Conservation (phyloP, 331 rosid genomes). For the Phaseolus coccineus region DNA sequence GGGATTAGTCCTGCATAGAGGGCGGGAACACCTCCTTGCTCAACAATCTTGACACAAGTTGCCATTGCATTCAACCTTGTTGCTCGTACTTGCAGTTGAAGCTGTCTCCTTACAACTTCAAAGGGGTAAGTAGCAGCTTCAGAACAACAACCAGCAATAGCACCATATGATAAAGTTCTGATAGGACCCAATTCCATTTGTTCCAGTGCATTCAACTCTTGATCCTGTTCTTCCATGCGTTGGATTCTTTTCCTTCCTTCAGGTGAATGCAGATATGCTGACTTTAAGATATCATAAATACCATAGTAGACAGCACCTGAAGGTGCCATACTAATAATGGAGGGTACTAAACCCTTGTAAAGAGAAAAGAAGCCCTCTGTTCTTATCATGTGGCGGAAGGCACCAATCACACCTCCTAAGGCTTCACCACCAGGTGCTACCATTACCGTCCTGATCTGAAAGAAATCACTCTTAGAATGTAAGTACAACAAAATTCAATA, state of each 20-base stretch:
- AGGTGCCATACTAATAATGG: constrained; percentile 95
- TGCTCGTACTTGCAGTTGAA: constrained; percentile 84
- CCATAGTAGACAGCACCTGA: constrained; percentile 97
- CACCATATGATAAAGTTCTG: constrained; percentile 88
- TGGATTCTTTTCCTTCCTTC: constrained; percentile 84
- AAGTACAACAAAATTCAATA: neutral
- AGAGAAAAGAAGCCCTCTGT: constrained; percentile 95
- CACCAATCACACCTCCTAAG: constrained; percentile 87
- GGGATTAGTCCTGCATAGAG: constrained; percentile 88
- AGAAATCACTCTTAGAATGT: constrained; percentile 43
- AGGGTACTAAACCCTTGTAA: constrained; percentile 94
- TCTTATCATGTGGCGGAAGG: constrained; percentile 79
- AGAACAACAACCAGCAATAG: constrained; percentile 93
- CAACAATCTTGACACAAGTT: constrained; percentile 79
- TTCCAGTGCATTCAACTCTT: constrained; percentile 77
- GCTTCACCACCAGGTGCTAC: constrained; percentile 99
- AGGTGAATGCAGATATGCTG: constrained; percentile 85
- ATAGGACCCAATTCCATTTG: constrained; percentile 89
- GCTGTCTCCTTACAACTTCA: constrained; percentile 93
- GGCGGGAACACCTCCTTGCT: constrained; percentile 91
- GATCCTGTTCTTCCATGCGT: constrained; percentile 64
- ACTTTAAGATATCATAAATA: constrained; percentile 84
- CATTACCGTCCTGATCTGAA: constrained; percentile 93
- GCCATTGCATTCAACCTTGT: constrained; percentile 76
- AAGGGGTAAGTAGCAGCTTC: constrained; percentile 97